Evolutionary conservation across 805 yeast genomes (phyloP).

Genomic region (Yarrowia deformans): DNA sequence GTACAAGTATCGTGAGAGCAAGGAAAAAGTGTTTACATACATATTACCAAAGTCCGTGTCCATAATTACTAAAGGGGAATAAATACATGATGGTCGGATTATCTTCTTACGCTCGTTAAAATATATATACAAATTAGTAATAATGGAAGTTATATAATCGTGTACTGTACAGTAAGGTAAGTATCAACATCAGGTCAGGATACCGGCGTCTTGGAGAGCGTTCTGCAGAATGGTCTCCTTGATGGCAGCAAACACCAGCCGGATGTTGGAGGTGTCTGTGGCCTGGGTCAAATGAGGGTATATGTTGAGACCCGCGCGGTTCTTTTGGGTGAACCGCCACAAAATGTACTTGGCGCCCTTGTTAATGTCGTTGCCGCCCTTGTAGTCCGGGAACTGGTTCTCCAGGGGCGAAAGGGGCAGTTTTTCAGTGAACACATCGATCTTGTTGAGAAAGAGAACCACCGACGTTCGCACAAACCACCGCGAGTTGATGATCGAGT

Average conservation of each 20-base stretch:
- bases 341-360: conserved; percentile 91
- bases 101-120: too few relatives aligned
- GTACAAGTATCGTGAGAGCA: too few relatives aligned
- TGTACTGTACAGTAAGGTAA: conserved; percentile 29
- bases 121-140: conserved; percentile 34
- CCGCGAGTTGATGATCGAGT: conserved; percentile 87
- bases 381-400: conserved; percentile 85
- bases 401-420: conserved; percentile 81
- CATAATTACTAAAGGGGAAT: too few relatives aligned
- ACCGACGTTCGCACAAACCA: conserved; percentile 91
- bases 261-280: conserved; percentile 88
- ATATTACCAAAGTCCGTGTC: too few relatives aligned
- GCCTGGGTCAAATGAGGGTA: conserved; percentile 94
- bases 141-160: conserved; percentile 31
- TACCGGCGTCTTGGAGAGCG: conserved; percentile 76
- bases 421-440: conserved; percentile 88
- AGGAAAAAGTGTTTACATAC: too few relatives aligned
- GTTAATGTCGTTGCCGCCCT: conserved; percentile 86
- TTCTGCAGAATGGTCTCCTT: conserved; percentile 81
- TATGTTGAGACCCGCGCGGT: conserved; percentile 79
- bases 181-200: conserved; percentile 53
- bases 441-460: conserved; percentile 85
- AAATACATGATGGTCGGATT: too few relatives aligned
- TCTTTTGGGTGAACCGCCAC: conserved; percentile 87
- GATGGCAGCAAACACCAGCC: conserved; percentile 83